These are phyloP conservation scores for Chlamydomonas incerta DNA, from an alignment of 139 green algal species.

Conservation along the genomic window DNA sequence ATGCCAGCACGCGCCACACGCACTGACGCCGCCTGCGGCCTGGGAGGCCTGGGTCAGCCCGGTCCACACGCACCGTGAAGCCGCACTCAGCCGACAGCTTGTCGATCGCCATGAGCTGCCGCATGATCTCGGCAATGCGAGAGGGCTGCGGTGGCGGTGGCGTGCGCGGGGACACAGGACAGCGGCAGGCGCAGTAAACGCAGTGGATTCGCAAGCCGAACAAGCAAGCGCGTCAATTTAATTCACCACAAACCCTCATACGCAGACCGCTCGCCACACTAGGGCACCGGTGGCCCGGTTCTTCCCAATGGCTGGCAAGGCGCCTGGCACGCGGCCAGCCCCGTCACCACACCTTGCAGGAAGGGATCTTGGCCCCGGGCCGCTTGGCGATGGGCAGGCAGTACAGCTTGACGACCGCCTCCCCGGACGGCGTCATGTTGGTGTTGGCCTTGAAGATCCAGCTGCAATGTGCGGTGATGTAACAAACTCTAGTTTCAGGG, in stretches of 20 bases:
- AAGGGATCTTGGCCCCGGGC: neutral
- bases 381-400: slow-evolving; percentile 54
- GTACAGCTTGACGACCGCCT: slow-evolving; percentile 56
- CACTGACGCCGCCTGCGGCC: neutral
- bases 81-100: slow-evolving; percentile 49
- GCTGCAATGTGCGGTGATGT: slow-evolving; percentile 2
- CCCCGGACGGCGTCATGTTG: slow-evolving; percentile 1
- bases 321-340: too few species aligned
- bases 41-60: neutral
- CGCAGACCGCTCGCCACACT: too few species aligned
- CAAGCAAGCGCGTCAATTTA: too few species aligned
- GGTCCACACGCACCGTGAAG: slow-evolving; percentile 28
- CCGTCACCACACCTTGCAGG: neutral
- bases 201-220: too few species aligned
- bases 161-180: too few species aligned
- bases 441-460: slow-evolving; percentile 46
- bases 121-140: slow-evolving; percentile 43
- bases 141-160: slow-evolving; percentile 5
- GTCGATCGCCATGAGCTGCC: slow-evolving; percentile 51
- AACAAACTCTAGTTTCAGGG: too few species aligned
- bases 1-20: too few species aligned
- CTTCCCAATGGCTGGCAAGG: too few species aligned
- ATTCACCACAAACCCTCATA: too few species aligned
- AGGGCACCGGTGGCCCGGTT: too few species aligned
- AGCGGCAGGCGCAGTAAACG: too few species aligned